These are phyloP conservation scores for Fusarium aywerte DNA, from an alignment of 2,329 filamentous ascomycete species.

Conservation along the genomic window DNA sequence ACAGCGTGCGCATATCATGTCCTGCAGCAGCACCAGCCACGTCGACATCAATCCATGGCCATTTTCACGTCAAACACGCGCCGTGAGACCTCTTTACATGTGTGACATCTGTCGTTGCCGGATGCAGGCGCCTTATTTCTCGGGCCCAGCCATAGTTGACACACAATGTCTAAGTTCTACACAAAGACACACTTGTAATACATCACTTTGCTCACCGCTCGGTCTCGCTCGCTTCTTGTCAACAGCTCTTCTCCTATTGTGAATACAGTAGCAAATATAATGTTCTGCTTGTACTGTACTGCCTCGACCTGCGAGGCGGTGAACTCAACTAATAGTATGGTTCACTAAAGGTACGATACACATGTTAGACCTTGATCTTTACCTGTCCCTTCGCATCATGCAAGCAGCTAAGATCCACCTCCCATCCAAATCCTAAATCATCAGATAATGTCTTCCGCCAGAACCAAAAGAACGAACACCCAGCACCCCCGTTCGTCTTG, in stretches of 20 bases:
- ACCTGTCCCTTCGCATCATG: conserved; percentile 26
- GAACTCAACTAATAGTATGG: conserved; percentile 29
- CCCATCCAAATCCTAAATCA: conserved; percentile 30
- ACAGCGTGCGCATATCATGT: conserved; percentile 19
- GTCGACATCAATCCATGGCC: conserved; percentile 19
- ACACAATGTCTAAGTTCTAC: conserved; percentile 13
- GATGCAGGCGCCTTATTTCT: conserved; percentile 21
- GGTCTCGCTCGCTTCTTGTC: background rate
- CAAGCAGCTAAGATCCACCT: conserved; percentile 33
- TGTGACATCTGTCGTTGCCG: conserved; percentile 10
- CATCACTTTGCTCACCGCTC: conserved; percentile 34
- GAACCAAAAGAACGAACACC: conserved; percentile 24
- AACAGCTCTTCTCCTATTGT: background rate
- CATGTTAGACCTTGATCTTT: conserved; percentile 32
- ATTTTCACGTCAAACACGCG: conserved; percentile 21
- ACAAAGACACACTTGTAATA: conserved; percentile 15
- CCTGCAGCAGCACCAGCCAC: conserved; percentile 31
- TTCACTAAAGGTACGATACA: conserved; percentile 16
- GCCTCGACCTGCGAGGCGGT: conserved; percentile 37
- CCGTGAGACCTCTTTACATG: conserved; percentile 9
- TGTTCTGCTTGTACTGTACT: conserved; percentile 30
- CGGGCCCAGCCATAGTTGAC: conserved; percentile 13
- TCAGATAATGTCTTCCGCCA: conserved; percentile 22
- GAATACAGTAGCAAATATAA: conserved; percentile 1
- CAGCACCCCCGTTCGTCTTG: conserved; percentile 35